These are phyloP conservation scores for Candida manassasensis DNA, from an alignment of 805 yeast species.

Conservation along the genomic window DNA sequence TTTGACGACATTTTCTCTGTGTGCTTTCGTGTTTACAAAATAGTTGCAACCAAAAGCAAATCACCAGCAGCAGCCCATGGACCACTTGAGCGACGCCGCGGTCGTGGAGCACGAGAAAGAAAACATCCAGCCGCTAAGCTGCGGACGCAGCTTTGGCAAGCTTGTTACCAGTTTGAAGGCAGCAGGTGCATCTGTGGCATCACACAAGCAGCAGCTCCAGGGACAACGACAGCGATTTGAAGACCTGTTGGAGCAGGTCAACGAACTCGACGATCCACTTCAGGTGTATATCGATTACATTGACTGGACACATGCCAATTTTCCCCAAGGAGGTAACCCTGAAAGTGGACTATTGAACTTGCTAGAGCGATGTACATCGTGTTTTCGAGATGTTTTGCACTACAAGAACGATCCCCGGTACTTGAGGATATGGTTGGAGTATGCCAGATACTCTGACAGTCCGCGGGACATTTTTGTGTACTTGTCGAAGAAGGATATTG, in stretches of 20 bases:
- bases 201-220: slow-evolving; percentile 20
- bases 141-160: slow-evolving; percentile 65
- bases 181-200: slow-evolving; percentile 13
- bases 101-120: slow-evolving; percentile 56
- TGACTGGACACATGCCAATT: slow-evolving; percentile 61
- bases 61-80: neutral
- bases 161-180: slow-evolving; percentile 42
- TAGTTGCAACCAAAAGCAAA: neutral
- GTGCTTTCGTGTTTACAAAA: neutral
- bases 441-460: slow-evolving; percentile 61
- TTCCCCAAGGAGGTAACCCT: slow-evolving; percentile 55
- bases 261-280: slow-evolving; percentile 78
- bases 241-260: slow-evolving; percentile 41
- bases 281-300: slow-evolving; percentile 72
- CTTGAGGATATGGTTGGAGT: slow-evolving; percentile 75
- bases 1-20: too few species aligned
- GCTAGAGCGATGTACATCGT: slow-evolving; percentile 67
- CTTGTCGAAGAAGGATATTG: slow-evolving; percentile 68
- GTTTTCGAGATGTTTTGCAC: slow-evolving; percentile 56
- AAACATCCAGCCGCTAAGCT: slow-evolving; percentile 60
- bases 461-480: slow-evolving; percentile 70
- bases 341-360: slow-evolving; percentile 63
- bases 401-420: slow-evolving; percentile 84
- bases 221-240: slow-evolving; percentile 48
- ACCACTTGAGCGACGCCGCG: slow-evolving; percentile 9